These are phyloP conservation scores for Penicillium hesseltinei DNA, from an alignment of 2,329 filamentous ascomycete species.

Conservation along the genomic window DNA sequence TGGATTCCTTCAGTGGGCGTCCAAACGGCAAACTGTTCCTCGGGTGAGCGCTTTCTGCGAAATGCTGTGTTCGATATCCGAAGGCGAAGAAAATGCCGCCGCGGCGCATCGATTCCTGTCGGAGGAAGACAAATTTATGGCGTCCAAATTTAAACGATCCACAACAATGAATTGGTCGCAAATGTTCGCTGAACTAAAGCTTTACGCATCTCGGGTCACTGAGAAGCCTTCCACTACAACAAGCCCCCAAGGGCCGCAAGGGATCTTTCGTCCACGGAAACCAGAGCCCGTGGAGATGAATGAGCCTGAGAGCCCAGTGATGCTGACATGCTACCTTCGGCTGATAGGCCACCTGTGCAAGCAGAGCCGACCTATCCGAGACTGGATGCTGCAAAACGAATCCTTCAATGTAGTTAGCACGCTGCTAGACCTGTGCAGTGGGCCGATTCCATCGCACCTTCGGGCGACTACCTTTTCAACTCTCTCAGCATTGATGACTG, in stretches of 20 bases:
- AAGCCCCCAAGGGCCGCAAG: slow-evolving; percentile 55
- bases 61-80: slow-evolving; percentile 85
- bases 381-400: slow-evolving; percentile 68
- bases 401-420: slow-evolving; percentile 69
- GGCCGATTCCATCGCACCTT: slow-evolving; percentile 71
- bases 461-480: slow-evolving; percentile 81
- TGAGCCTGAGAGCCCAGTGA: slow-evolving; percentile 91
- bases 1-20: slow-evolving; percentile 97
- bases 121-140: slow-evolving; percentile 73
- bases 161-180: slow-evolving; percentile 89
- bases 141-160: slow-evolving; percentile 75
- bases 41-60: slow-evolving; percentile 95
- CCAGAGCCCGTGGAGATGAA: slow-evolving; percentile 67
- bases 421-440: slow-evolving; percentile 75
- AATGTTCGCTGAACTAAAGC: slow-evolving; percentile 84
- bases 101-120: slow-evolving; percentile 85
- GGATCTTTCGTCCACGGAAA: slow-evolving; percentile 60
- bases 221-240: slow-evolving; percentile 59
- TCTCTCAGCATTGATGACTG: slow-evolving; percentile 70
- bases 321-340: slow-evolving; percentile 91
- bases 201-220: slow-evolving; percentile 75
- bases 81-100: slow-evolving; percentile 76
- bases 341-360: slow-evolving; percentile 78
- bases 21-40: slow-evolving; percentile 89
- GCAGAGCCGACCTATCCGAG: slow-evolving; percentile 69